Conservation (phyloP, 2,329 filamentous ascomycete species). For the Apiospora marii region DNA sequence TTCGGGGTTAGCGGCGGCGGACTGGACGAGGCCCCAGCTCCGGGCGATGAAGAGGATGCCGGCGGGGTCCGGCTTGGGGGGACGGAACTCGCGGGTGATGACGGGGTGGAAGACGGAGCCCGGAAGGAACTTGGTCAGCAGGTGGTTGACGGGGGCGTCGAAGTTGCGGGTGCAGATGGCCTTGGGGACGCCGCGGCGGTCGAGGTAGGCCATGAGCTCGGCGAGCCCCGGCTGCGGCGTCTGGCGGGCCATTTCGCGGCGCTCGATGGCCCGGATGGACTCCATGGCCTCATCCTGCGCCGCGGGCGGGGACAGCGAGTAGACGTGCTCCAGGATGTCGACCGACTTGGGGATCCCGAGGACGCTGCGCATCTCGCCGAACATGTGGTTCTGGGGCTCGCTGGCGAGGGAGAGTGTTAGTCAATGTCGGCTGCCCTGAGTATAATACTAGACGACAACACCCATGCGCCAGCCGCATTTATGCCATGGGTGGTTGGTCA, state of each 20-base stretch:
- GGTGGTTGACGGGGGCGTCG: constrained; percentile 76
- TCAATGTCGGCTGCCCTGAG: too few species aligned
- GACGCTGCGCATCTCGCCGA: constrained; percentile 80
- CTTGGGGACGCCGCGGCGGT: constrained; percentile 71
- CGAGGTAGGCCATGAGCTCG: constrained; percentile 83
- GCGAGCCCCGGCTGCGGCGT: constrained; percentile 82
- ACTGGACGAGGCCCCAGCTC: constrained; percentile 69
- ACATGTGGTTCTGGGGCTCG: constrained; percentile 95
- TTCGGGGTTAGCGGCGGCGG: constrained; percentile 27
- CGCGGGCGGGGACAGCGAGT: constrained; percentile 64
- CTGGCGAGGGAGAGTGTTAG: constrained; percentile 52
- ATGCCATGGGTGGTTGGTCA: background rate
- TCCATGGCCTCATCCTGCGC: constrained; percentile 71
- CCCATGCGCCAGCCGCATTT: too few species aligned
- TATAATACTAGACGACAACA: too few species aligned
- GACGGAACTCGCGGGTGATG: constrained; percentile 82
- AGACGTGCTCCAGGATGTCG: constrained; percentile 92
- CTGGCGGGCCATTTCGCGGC: constrained; percentile 80
- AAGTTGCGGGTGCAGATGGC: constrained; percentile 97
- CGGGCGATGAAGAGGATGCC: constrained; percentile 87
- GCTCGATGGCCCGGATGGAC: constrained; percentile 81
- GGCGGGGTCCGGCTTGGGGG: constrained; percentile 86
- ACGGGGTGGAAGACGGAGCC: constrained; percentile 76
- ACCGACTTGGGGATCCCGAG: constrained; percentile 74
- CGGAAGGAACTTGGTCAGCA: constrained; percentile 78